Evolutionary conservation across 129 eudicot genomes (phyloP).

Genomic region (Kitagawia praeruptora): DNA sequence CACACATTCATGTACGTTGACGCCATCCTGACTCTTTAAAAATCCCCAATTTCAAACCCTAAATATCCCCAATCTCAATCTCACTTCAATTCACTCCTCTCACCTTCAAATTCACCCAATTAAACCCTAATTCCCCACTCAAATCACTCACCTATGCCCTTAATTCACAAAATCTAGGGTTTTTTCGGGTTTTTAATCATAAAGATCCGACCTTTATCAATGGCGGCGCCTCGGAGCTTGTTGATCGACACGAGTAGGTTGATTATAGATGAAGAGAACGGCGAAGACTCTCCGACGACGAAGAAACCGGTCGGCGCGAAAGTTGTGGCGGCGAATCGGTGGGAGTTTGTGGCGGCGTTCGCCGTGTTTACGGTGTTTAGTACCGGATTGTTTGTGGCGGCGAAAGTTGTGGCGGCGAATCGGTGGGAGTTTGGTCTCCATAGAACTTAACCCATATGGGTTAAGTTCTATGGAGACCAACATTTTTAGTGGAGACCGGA

Average conservation of each 20-base stretch:
- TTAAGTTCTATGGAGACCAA: no score
- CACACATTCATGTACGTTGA: neutral
- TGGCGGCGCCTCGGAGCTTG: constrained; percentile 80
- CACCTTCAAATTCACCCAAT: neutral
- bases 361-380: constrained; percentile 52
- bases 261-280: constrained; percentile 29
- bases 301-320: constrained; percentile 44
- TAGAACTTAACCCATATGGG: no score
- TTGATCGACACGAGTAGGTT: constrained; percentile 30
- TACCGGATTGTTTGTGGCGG: constrained; percentile 48
- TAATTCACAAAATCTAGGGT: neutral
- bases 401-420: no score
- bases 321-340: constrained; percentile 42
- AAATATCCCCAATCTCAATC: neutral
- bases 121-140: neutral
- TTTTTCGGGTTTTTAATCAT: neutral
- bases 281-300: constrained; percentile 55
- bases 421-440: no score
- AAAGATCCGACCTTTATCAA: constrained; percentile 13
- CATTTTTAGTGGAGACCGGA: no score
- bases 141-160: neutral
- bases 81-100: neutral
- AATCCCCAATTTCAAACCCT: neutral
- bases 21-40: neutral
- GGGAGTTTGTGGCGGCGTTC: constrained; percentile 57